Conservation (phyloP, 768 basidiomycete genomes). For the Tephrocybe sp. region DNA sequence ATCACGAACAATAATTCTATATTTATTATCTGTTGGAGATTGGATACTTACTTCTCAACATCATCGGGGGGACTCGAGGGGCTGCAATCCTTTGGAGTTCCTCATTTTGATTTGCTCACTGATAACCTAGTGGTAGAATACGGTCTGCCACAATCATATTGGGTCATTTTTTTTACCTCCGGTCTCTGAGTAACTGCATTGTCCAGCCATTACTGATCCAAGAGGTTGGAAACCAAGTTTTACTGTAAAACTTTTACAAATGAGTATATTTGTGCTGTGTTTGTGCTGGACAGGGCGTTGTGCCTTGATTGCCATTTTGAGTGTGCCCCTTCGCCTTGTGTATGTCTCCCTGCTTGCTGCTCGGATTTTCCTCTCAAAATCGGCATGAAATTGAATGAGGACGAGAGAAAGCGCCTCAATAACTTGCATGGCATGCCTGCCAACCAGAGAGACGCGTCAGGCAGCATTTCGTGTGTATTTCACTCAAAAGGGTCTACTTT, state of each 20-base stretch:
- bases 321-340: conserved; percentile 9
- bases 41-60: conserved; percentile 6
- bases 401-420: neutral
- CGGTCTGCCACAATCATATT: too few relatives aligned
- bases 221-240: too few relatives aligned
- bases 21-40: conserved; percentile 16
- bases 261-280: neutral
- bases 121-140: too few relatives aligned
- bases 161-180: too few relatives aligned
- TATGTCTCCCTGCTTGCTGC: conserved; percentile 5
- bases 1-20: conserved; percentile 12
- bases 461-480: conserved; percentile 1
- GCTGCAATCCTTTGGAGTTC: neutral
- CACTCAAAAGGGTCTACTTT: neutral
- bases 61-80: neutral
- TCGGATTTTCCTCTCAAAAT: conserved; percentile 7
- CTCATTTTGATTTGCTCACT: neutral
- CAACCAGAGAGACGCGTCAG: conserved; percentile 13
- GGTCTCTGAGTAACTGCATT: too few relatives aligned
- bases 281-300: neutral
- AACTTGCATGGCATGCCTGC: conserved; percentile 5
- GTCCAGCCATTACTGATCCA: too few relatives aligned
- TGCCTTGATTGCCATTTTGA: conserved; percentile 17
- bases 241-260: too few relatives aligned
- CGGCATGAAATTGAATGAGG: conserved; percentile 6